These are phyloP conservation scores for Jimgerdemannia lactiflua DNA, from an alignment of 192 early-diverging fungal species.

Conservation along the genomic window DNA sequence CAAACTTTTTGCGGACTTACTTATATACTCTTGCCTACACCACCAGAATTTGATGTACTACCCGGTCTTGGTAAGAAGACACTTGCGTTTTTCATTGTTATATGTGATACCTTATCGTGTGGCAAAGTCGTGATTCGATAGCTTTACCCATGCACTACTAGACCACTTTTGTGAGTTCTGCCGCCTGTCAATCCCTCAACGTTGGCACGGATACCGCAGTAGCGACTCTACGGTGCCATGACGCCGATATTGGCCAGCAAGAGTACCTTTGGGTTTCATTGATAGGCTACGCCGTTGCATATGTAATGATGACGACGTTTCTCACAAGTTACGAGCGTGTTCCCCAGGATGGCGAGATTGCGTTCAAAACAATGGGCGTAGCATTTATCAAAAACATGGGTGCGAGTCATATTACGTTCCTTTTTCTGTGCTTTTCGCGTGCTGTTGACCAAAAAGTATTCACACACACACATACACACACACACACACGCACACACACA, in stretches of 20 bases:
- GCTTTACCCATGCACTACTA: conserved; percentile 1
- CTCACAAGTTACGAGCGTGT: conserved; percentile 70
- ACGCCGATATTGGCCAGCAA: conserved; percentile 45
- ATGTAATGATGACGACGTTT: conserved; percentile 65
- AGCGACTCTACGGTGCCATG: conserved; percentile 39
- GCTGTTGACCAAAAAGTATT: too few relatives aligned
- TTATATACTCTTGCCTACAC: background rate
- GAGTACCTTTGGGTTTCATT: conserved; percentile 59
- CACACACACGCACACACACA: too few relatives aligned
- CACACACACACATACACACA: too few relatives aligned
- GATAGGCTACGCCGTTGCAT: conserved; percentile 59
- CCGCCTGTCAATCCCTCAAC: conserved; percentile 38
- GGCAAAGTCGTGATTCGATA: background rate
- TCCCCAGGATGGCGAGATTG: conserved; percentile 66
- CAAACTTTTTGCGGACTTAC: conserved; percentile 1
- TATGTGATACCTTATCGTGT: background rate
- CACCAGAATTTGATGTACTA: conserved; percentile 39
- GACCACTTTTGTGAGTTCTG: conserved; percentile 38
- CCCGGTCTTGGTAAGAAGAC: conserved; percentile 31
- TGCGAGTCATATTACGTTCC: conserved; percentile 9
- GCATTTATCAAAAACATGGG: conserved; percentile 74
- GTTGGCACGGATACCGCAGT: conserved; percentile 16
- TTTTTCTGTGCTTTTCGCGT: background rate
- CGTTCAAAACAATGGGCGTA: conserved; percentile 68
- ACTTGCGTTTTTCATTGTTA: background rate